Percentiles rank a stretch among this genome's conserved stretches.
Evolutionary conservation across 73 alveolate species (phyloP).

Genomic region (Loxodes magnus): DNA sequence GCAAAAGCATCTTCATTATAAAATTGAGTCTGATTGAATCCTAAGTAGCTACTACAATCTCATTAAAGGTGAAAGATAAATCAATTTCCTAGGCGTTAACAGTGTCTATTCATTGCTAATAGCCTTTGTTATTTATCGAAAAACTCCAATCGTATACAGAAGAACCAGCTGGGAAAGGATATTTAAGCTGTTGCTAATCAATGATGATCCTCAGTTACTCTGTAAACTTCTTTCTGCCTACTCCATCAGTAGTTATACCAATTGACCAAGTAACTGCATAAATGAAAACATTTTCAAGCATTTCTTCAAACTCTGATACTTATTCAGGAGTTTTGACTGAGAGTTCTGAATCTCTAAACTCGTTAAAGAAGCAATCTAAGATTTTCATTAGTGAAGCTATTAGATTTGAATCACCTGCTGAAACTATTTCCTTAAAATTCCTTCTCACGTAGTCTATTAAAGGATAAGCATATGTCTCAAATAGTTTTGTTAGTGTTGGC

Average conservation of each 20-base stretch:
- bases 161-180: constrained; percentile 51
- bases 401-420: constrained; percentile 67
- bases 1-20: constrained; percentile 72
- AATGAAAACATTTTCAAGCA: constrained; percentile 65
- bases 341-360: constrained; percentile 71
- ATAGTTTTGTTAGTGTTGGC: constrained; percentile 45
- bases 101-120: constrained; percentile 81
- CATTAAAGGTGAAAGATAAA: constrained; percentile 80
- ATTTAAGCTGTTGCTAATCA: constrained; percentile 1
- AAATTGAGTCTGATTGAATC: constrained; percentile 96
- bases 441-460: constrained; percentile 51
- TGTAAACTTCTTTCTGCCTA: constrained; percentile 86
- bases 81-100: constrained; percentile 71
- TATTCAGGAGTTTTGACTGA: constrained; percentile 82
- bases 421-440: constrained; percentile 60
- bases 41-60: constrained; percentile 97
- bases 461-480: constrained; percentile 65
- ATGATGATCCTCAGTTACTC: constrained; percentile 48
- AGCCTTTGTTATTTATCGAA: constrained; percentile 56
- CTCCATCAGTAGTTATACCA: constrained; percentile 83
- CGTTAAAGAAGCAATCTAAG: constrained; percentile 80
- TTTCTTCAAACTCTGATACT: constrained; percentile 68
- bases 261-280: constrained; percentile 86
- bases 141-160: constrained; percentile 71
- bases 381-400: constrained; percentile 62